phyloP scores from a whole-genome alignment of 257 asterid species.

The Cynanchum wilfordii region DNA sequence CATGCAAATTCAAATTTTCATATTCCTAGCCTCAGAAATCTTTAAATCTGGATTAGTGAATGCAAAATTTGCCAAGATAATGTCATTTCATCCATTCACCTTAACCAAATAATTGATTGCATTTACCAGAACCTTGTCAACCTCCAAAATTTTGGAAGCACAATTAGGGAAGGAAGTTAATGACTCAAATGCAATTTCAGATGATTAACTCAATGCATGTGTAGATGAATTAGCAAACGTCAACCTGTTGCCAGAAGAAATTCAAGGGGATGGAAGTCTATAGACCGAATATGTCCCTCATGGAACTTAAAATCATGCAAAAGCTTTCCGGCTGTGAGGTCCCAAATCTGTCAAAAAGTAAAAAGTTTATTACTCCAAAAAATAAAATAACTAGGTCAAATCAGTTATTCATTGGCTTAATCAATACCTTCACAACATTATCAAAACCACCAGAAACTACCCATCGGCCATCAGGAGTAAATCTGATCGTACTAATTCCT shows the following conservation, averaged over 20 bases:
- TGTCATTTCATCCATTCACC: neutral
- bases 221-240: constrained; percentile 6
- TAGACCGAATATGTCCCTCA: constrained; percentile 88
- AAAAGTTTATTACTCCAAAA: constrained; percentile 20
- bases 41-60: neutral
- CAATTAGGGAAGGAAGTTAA: neutral
- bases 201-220: constrained; percentile 4
- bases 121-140: neutral
- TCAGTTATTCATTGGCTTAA: constrained; percentile 8
- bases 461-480: constrained; percentile 99
- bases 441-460: constrained; percentile 98
- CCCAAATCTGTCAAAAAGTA: constrained; percentile 73
- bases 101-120: neutral
- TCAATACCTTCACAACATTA: constrained; percentile 82
- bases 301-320: constrained; percentile 91
- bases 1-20: neutral
- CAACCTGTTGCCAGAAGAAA: constrained; percentile 94
- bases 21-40: neutral
- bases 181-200: neutral
- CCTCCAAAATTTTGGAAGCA: neutral
- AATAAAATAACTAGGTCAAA: constrained; percentile 4
- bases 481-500: constrained; percentile 84
- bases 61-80: neutral
- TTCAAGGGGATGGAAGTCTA: constrained; percentile 95
- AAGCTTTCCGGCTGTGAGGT: constrained; percentile 98